Conservation (phyloP, 192 early-diverging fungal species). For the Coemansia sp. region DNA sequence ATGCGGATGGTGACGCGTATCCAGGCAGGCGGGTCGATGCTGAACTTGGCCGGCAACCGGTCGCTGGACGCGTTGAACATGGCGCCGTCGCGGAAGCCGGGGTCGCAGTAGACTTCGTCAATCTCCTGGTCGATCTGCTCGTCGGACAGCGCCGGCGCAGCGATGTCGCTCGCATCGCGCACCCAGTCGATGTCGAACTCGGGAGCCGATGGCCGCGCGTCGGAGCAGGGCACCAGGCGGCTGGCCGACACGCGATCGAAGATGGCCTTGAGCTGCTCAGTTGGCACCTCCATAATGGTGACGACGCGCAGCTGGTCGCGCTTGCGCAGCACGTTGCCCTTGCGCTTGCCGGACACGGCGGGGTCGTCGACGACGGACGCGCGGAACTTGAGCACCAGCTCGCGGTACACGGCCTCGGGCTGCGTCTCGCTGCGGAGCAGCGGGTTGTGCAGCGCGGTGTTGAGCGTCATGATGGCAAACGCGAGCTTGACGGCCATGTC, state of each 20-base stretch:
- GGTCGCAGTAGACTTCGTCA: conserved; percentile 54
- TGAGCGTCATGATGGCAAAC: conserved; percentile 52
- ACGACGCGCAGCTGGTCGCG: conserved; percentile 55
- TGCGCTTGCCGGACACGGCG: conserved; percentile 43
- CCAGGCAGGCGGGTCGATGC: conserved; percentile 40
- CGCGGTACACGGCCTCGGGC: conserved; percentile 43
- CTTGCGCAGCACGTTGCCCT: conserved; percentile 55
- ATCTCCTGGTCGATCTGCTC: conserved; percentile 39
- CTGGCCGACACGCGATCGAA: conserved; percentile 42
- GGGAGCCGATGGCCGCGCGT: conserved; percentile 41
- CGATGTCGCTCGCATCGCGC: conserved; percentile 29
- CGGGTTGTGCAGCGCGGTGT: conserved; percentile 54
- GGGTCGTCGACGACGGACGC: conserved; percentile 54
- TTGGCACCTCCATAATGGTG: conserved; percentile 51
- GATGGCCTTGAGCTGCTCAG: conserved; percentile 35
- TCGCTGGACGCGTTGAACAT: conserved; percentile 54
- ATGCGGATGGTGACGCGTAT: conserved; percentile 52
- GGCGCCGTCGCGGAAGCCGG: conserved; percentile 51
- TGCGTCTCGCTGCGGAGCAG: conserved; percentile 38
- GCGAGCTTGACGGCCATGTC: conserved; percentile 52
- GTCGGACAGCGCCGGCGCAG: conserved; percentile 36
- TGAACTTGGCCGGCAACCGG: conserved; percentile 48
- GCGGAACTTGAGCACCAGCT: conserved; percentile 45
- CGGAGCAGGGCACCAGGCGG: conserved; percentile 48
- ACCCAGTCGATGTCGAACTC: conserved; percentile 53